Evolutionary conservation across 1,139 yeast genomes (phyloP).

Genomic region (Saccharomyces hybrid): DNA sequence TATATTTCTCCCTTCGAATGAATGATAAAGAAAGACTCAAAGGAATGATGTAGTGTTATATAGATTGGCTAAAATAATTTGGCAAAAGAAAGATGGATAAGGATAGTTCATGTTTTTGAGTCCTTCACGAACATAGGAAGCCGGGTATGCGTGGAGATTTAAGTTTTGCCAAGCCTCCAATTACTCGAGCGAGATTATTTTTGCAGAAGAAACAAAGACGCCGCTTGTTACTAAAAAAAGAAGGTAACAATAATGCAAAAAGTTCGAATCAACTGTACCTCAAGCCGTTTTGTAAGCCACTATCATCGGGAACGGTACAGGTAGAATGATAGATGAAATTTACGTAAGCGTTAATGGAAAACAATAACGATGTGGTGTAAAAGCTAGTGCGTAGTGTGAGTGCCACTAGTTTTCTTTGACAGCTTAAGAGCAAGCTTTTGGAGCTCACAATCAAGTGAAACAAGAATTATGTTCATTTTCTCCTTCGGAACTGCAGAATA

Average conservation of each 20-base stretch:
- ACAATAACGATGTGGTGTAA: background rate
- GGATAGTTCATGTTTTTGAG: background rate
- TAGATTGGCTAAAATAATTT: background rate
- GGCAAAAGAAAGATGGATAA: background rate
- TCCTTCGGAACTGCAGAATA: background rate
- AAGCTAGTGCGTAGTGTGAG: background rate
- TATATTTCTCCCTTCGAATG: background rate
- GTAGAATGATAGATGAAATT: background rate
- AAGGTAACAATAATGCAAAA: background rate
- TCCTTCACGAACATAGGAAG: background rate
- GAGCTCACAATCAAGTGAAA: background rate
- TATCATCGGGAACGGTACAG: background rate
- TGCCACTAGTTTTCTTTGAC: too few species aligned
- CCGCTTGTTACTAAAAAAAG: background rate
- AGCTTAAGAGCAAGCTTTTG: background rate
- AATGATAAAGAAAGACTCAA: background rate
- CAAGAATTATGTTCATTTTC: background rate
- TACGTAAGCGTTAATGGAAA: background rate
- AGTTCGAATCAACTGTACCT: background rate
- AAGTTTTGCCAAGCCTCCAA: constrained; percentile 1
- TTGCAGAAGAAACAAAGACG: background rate
- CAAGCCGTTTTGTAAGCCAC: background rate
- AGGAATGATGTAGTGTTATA: background rate
- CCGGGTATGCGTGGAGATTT: background rate
- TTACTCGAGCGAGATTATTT: background rate